phyloP scores from a whole-genome alignment of 139 green algal species.

The Penium margaritaceum region DNA sequence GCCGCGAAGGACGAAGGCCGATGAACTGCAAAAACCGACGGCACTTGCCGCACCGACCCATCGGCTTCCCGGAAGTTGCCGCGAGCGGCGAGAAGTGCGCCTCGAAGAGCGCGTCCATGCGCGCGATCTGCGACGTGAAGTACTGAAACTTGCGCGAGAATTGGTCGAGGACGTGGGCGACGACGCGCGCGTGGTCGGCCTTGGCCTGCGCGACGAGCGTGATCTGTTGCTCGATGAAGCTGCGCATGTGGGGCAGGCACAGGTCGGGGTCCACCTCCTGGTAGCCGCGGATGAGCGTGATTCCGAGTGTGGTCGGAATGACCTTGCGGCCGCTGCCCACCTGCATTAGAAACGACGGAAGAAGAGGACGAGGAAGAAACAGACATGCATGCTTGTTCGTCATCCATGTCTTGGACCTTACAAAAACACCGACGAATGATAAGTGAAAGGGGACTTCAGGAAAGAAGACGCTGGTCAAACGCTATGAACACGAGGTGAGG shows the following conservation, averaged over 20 bases:
- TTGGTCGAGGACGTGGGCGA: conserved; percentile 34
- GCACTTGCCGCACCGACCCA: conserved; percentile 77
- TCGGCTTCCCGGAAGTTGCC: conserved; percentile 54
- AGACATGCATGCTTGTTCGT: too few species aligned
- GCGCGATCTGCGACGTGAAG: conserved; percentile 55
- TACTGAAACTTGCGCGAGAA: conserved; percentile 35
- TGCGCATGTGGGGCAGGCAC: conserved; percentile 69
- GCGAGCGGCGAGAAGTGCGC: conserved; percentile 74
- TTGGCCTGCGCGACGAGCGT: conserved; percentile 68
- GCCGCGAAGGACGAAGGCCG: conserved; percentile 58
- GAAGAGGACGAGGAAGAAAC: too few species aligned
- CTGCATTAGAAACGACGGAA: not conserved
- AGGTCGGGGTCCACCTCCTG: conserved; percentile 30
- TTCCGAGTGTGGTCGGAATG: conserved; percentile 51
- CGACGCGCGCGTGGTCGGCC: conserved; percentile 57
- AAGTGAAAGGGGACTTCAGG: too few species aligned
- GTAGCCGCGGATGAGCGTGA: conserved; percentile 74
- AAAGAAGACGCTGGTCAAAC: too few species aligned
- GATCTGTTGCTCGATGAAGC: conserved; percentile 83
- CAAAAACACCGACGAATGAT: too few species aligned
- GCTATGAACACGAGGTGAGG: too few species aligned
- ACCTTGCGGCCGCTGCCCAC: not conserved
- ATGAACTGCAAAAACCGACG: conserved; percentile 78
- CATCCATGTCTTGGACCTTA: too few species aligned
- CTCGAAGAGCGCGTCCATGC: conserved; percentile 88